phyloP scores from a whole-genome alignment of 305 asterid genomes.

The Rubia peregrina region DNA sequence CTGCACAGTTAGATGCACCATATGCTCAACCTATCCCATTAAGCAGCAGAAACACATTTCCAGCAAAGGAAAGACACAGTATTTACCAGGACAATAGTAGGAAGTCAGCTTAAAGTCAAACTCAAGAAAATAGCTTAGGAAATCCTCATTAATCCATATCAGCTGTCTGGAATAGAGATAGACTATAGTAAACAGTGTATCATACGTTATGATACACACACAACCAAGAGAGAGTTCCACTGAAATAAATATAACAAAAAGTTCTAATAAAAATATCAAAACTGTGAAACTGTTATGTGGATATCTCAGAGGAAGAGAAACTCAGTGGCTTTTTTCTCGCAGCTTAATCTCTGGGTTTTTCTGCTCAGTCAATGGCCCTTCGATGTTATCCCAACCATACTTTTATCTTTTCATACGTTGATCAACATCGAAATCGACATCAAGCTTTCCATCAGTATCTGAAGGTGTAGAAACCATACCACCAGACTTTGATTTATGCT shows the following conservation, averaged over 20 bases:
- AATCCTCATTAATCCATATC: slow-evolving; percentile 67
- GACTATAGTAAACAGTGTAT: slow-evolving; percentile 52
- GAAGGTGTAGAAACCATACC: slow-evolving; percentile 47
- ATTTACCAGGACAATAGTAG: slow-evolving; percentile 73
- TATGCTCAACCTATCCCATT: slow-evolving; percentile 16
- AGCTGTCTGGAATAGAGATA: slow-evolving; percentile 89
- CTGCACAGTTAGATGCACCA: slow-evolving; percentile 21
- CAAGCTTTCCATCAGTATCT: slow-evolving; percentile 34
- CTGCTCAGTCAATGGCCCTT: slow-evolving; percentile 52
- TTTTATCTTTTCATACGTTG: slow-evolving; percentile 37
- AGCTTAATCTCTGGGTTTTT: slow-evolving; percentile 88
- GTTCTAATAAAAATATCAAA: slow-evolving; percentile 19
- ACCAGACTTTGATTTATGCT: slow-evolving; percentile 51
- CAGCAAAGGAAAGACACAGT: slow-evolving; percentile 39
- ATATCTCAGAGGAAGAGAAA: slow-evolving; percentile 26
- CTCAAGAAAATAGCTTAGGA: slow-evolving; percentile 80
- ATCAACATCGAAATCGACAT: slow-evolving; percentile 36
- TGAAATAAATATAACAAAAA: no score
- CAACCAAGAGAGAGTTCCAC: slow-evolving; percentile 30
- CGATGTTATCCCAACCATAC: slow-evolving; percentile 24
- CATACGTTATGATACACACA: slow-evolving; percentile 31
- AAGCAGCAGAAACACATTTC: slow-evolving; percentile 28
- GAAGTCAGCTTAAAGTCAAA: slow-evolving; percentile 78
- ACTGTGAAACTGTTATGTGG: slow-evolving; percentile 25
- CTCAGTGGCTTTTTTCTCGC: slow-evolving; percentile 74